phyloP scores from a whole-genome alignment of 352 stramenopile species.

The Achlya hypogyna region DNA sequence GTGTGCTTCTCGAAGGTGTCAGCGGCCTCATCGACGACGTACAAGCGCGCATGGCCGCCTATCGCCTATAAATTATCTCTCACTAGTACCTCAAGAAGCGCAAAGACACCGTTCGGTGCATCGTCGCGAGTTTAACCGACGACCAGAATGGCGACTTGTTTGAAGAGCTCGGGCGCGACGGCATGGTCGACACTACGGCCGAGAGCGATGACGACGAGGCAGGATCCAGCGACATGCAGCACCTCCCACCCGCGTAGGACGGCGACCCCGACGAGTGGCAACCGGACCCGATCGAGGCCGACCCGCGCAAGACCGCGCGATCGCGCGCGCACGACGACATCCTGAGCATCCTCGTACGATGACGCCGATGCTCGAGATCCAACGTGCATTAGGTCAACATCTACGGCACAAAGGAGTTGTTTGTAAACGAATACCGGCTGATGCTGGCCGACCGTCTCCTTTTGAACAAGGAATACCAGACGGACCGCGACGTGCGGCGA shows the following conservation, averaged over 20 bases:
- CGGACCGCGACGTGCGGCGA: constrained; percentile 72
- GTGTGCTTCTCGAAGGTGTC: constrained; percentile 86
- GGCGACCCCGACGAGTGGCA: constrained; percentile 84
- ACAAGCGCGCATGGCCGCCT: too few relatives aligned
- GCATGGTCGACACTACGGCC: constrained; percentile 87
- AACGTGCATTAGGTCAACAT: constrained; percentile 76
- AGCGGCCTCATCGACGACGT: constrained; percentile 49
- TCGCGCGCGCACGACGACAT: constrained; percentile 90
- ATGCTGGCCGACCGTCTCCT: constrained; percentile 97
- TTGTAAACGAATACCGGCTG: constrained; percentile 98
- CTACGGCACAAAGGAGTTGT: constrained; percentile 97
- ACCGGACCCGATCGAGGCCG: constrained; percentile 78
- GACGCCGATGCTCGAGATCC: background rate
- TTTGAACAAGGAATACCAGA: constrained; percentile 90
- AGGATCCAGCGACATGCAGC: background rate
- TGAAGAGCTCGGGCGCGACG: constrained; percentile 88
- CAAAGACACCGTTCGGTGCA: constrained; percentile 95
- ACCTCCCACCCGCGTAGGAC: constrained; percentile 51
- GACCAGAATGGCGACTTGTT: constrained; percentile 91
- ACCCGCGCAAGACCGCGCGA: constrained; percentile 68
- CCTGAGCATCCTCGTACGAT: constrained; percentile 87
- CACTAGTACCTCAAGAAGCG: constrained; percentile 87
- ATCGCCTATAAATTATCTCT: background rate
- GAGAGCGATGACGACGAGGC: constrained; percentile 91
- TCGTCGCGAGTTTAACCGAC: constrained; percentile 89